Evolutionary conservation across 805 yeast genomes (phyloP).

Genomic region (Isabelozyma gotoi): DNA sequence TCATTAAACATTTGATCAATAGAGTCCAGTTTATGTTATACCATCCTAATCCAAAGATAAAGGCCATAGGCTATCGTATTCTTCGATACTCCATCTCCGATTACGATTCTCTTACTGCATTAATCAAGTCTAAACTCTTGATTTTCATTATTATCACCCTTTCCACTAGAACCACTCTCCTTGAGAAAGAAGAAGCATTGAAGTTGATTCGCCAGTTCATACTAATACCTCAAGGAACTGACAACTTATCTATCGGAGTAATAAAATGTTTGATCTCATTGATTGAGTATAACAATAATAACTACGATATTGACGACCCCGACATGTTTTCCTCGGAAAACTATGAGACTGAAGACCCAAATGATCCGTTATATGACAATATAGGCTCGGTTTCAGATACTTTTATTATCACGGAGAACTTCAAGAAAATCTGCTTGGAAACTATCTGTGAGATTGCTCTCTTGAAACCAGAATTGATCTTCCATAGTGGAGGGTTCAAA

Average conservation of each 20-base stretch:
- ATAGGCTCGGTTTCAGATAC: not conserved
- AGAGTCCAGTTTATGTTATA: conserved; percentile 61
- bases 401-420: conserved; percentile 21
- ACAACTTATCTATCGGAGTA: conserved; percentile 58
- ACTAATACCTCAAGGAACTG: conserved; percentile 50
- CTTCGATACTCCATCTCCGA: conserved; percentile 63
- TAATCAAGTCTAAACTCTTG: conserved; percentile 59
- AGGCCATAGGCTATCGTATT: conserved; percentile 75
- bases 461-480: conserved; percentile 40
- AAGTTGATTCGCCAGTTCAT: conserved; percentile 65
- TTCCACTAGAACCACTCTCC: conserved; percentile 48
- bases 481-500: conserved; percentile 55
- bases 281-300: conserved; percentile 43
- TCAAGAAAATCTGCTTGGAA: conserved; percentile 48
- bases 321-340: conserved; percentile 1
- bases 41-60: conserved; percentile 57
- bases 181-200: conserved; percentile 77
- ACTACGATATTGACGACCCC: conserved; percentile 5
- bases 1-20: conserved; percentile 53
- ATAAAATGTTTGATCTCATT: conserved; percentile 65
- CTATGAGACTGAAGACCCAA: not conserved
- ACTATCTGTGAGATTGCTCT: conserved; percentile 38
- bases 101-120: conserved; percentile 49
- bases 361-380: not conserved
- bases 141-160: conserved; percentile 63